Evolutionary conservation across 2,329 filamentous ascomycete genomes (phyloP).

Genomic region (Fusarium sp.): DNA sequence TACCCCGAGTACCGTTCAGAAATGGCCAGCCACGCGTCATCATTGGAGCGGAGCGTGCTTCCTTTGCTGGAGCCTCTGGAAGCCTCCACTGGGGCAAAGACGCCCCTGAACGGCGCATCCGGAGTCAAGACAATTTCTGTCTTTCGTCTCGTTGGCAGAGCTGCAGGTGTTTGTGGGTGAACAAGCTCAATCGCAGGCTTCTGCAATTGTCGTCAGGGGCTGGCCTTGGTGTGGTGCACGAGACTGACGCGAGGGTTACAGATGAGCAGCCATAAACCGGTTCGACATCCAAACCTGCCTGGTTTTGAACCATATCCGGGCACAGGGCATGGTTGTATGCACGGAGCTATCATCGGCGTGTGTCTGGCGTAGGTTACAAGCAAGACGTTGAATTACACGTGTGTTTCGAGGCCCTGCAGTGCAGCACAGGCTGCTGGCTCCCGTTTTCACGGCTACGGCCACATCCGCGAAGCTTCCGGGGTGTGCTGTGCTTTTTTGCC

Average conservation of each 20-base stretch:
- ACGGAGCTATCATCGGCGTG: constrained; percentile 4
- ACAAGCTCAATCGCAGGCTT: constrained; percentile 1
- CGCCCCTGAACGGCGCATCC: constrained; percentile 46
- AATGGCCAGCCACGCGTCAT: constrained; percentile 36
- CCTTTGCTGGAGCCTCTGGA: constrained; percentile 27
- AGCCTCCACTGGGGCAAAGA: constrained; percentile 28
- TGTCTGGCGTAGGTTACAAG: constrained; percentile 14
- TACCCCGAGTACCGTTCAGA: constrained; percentile 11
- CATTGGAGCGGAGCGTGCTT: constrained; percentile 36
- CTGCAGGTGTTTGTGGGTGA: background rate
- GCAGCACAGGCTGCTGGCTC: constrained; percentile 23
- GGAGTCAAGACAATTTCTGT: constrained; percentile 37
- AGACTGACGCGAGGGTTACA: constrained; percentile 18
- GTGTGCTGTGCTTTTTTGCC: constrained; percentile 22
- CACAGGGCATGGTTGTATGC: constrained; percentile 9
- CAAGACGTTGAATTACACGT: constrained; percentile 24
- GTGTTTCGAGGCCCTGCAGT: constrained; percentile 22
- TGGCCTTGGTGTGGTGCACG: constrained; percentile 16
- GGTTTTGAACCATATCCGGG: constrained; percentile 16
- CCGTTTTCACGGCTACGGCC: constrained; percentile 18
- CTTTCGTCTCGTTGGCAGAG: constrained; percentile 9
- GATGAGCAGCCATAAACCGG: constrained; percentile 5
- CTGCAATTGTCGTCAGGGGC: constrained; percentile 1
- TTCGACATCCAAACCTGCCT: background rate
- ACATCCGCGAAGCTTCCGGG: constrained; percentile 19